A percentile compares a stretch with the other conserved stretches of the same genome.
Conservation (phyloP, 306 rosid species). For the Malus orientalis region DNA sequence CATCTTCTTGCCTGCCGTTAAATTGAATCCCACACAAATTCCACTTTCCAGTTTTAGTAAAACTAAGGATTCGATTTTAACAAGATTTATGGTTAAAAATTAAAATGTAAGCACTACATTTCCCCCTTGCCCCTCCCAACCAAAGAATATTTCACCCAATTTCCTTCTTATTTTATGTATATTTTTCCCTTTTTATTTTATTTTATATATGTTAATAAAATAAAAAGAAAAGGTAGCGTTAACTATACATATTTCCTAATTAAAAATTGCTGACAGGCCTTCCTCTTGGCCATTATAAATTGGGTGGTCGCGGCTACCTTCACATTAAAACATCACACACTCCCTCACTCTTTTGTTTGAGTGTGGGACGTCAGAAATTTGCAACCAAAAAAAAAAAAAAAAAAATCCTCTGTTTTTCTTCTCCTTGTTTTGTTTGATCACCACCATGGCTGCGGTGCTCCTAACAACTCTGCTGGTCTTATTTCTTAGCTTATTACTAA, state of each 20-base stretch:
- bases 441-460: conserved; percentile 32
- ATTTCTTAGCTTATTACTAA: conserved; percentile 27
- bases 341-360: background rate
- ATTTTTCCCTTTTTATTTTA: too few species aligned
- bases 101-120: background rate
- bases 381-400: background rate
- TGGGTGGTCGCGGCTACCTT: background rate
- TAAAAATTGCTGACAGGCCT: background rate
- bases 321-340: background rate
- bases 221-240: background rate
- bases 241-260: background rate
- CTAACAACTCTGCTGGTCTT: conserved; percentile 25
- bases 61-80: background rate
- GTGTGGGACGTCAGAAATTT: background rate
- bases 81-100: background rate
- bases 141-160: background rate
- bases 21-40: background rate
- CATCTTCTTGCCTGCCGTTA: background rate
- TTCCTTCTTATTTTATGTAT: background rate
- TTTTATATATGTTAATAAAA: too few species aligned
- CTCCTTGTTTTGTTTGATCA: background rate
- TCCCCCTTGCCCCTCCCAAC: background rate
- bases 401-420: background rate
- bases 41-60: background rate
- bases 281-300: background rate